phyloP scores from a whole-genome alignment of 2,329 filamentous ascomycete genomes.

The Beauveria caledonica region DNA sequence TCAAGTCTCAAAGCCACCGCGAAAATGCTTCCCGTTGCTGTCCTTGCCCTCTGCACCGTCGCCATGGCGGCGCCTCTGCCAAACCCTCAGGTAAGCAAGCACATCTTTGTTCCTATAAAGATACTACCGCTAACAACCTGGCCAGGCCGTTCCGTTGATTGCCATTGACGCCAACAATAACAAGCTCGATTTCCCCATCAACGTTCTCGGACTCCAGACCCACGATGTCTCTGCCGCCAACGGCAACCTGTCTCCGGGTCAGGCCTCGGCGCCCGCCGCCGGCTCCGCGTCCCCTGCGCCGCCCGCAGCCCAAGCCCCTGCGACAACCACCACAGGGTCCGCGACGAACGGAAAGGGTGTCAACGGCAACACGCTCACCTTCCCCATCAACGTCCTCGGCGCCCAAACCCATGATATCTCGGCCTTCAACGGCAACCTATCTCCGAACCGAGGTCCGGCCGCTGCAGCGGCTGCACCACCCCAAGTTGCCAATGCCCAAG shows the following conservation, averaged over 20 bases:
- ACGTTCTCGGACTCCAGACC: background rate
- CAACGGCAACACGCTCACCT: background rate
- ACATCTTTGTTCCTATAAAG: no score
- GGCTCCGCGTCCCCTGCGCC: background rate
- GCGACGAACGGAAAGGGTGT: background rate
- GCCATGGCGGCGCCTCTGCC: background rate
- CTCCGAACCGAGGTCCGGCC: background rate
- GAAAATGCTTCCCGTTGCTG: background rate
- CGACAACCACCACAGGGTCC: no score
- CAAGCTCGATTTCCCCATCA: background rate
- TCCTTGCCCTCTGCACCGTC: background rate
- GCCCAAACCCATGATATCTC: background rate
- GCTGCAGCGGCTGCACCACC: background rate
- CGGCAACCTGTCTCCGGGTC: background rate
- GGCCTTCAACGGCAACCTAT: background rate
- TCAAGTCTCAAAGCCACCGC: no score
- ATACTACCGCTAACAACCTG: background rate
- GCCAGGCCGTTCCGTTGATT: background rate
- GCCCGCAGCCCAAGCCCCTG: no score
- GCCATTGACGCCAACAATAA: constrained; percentile 2
- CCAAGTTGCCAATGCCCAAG: no score
- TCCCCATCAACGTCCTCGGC: background rate
- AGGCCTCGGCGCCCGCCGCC: background rate
- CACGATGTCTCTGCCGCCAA: background rate
- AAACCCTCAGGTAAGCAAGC: background rate